Evolutionary conservation across 2,329 filamentous ascomycete genomes (phyloP).

Genomic region (Tolypocladium inflatum): DNA sequence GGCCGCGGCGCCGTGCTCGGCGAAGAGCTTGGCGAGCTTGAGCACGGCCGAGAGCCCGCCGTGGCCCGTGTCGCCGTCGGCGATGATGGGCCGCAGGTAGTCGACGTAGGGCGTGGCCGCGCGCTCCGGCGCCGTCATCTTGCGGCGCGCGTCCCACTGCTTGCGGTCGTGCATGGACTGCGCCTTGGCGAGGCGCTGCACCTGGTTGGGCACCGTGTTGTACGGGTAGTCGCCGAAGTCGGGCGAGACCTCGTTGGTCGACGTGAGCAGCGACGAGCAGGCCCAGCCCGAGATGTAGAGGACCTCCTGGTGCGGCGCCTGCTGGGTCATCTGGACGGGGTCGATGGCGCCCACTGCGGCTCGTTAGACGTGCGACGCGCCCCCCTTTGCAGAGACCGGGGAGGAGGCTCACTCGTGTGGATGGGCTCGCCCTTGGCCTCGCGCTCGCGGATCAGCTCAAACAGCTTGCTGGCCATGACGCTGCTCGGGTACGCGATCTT

Average conservation of each 20-base stretch:
- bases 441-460: conserved; percentile 75
- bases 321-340: conserved; percentile 98
- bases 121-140: conserved; percentile 65
- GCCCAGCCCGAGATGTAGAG: conserved; percentile 97
- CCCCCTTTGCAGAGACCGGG: conserved; percentile 6
- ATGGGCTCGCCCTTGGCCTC: conserved; percentile 74
- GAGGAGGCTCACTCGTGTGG: conserved; percentile 64
- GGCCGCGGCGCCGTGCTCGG: conserved; percentile 89
- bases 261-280: conserved; percentile 85
- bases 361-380: too few relatives aligned
- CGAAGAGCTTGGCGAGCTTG: conserved; percentile 94
- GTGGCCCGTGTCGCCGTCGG: conserved; percentile 93
- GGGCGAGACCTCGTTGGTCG: conserved; percentile 92
- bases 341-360: conserved; percentile 85
- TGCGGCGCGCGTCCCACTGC: conserved; percentile 78
- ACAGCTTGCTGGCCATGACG: conserved; percentile 89
- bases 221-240: conserved; percentile 99
- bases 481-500: conserved; percentile 87
- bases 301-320: conserved; percentile 90
- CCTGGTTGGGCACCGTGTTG: conserved; percentile 97
- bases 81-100: conserved; percentile 89
- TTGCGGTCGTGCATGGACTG: conserved; percentile 96
- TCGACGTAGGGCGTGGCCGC: conserved; percentile 74
- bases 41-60: conserved; percentile 87
- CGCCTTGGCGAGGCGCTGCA: conserved; percentile 90